These are phyloP conservation scores for Quercus rubra DNA, from an alignment of 306 rosid genomes.

Conservation along the genomic window DNA sequence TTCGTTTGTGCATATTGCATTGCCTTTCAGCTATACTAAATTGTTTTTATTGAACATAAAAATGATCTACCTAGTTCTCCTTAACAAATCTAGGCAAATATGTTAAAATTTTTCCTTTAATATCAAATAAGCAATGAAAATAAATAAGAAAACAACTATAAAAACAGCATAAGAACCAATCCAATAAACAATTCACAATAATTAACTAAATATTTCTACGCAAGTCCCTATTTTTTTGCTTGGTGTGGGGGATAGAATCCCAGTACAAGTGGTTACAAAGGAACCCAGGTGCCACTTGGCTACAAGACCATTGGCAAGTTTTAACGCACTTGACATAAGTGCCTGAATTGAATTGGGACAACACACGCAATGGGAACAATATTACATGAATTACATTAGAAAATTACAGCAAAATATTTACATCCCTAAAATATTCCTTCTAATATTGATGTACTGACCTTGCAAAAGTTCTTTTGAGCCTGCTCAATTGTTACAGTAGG, in stretches of 20 bases:
- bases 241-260: too few relatives aligned
- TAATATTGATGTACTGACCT: conserved; percentile 51
- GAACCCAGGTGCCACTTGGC: too few relatives aligned
- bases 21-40: background rate
- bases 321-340: background rate
- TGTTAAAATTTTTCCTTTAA: background rate
- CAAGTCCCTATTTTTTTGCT: background rate
- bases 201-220: background rate
- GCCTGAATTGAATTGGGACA: background rate
- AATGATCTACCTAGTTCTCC: background rate
- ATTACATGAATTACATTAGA: too few relatives aligned
- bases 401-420: too few relatives aligned
- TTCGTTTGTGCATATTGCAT: background rate
- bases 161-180: background rate
- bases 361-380: background rate
- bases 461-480: conserved; percentile 93
- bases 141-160: background rate
- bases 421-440: background rate
- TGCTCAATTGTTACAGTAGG: conserved; percentile 97
- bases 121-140: background rate
- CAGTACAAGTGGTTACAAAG: too few relatives aligned
- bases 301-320: too few relatives aligned
- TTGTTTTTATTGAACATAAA: background rate
- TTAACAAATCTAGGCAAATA: background rate
- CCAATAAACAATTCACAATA: background rate